Conservation (phyloP, 306 rosid genomes). For the Prunus mume region DNA sequence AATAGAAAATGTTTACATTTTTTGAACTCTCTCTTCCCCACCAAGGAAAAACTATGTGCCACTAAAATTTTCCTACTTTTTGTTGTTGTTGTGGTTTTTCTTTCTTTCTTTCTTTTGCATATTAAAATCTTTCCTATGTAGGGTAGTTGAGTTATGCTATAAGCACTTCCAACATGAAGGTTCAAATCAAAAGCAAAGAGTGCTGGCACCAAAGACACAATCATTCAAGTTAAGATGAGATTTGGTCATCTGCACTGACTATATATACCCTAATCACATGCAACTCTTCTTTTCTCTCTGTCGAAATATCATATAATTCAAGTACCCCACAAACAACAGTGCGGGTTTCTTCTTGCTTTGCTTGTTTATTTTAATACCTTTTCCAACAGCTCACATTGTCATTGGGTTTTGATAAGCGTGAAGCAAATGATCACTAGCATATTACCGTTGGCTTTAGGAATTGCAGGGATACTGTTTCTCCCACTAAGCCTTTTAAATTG, state of each 20-base stretch:
- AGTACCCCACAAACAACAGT: neutral
- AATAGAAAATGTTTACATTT: too few relatives aligned
- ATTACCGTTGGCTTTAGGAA: neutral
- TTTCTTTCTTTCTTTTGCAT: neutral
- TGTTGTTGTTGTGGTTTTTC: neutral
- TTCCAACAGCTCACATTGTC: neutral
- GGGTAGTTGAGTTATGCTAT: neutral
- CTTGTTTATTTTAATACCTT: neutral
- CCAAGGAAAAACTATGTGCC: too few relatives aligned
- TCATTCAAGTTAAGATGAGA: neutral
- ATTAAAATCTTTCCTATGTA: neutral
- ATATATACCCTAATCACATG: neutral
- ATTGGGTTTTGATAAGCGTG: conserved; percentile 7
- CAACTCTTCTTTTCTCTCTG: neutral
- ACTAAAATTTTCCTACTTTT: too few relatives aligned
- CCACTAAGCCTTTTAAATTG: neutral
- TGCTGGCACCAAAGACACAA: neutral
- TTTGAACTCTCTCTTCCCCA: too few relatives aligned
- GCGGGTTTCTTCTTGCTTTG: neutral
- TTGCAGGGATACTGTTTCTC: neutral
- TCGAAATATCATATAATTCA: neutral
- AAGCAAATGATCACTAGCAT: conserved; percentile 7
- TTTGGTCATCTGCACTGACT: conserved; percentile 1
- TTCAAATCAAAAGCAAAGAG: neutral
- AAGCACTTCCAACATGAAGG: neutral